Evolutionary conservation across 768 basidiomycete genomes (phyloP).

Genomic region (Royoungia palumana): DNA sequence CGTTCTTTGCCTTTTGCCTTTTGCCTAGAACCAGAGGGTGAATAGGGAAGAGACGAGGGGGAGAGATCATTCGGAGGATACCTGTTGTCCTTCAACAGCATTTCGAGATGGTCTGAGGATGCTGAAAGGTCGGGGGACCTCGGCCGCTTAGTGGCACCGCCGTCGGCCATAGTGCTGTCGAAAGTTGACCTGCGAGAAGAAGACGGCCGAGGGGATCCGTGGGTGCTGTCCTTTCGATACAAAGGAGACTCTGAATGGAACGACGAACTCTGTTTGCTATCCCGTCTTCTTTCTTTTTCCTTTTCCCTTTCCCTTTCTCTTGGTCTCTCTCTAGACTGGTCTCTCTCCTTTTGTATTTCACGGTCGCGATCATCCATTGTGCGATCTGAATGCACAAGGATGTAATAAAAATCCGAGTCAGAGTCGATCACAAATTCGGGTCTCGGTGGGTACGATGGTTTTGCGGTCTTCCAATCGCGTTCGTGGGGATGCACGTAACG

Average conservation of each 20-base stretch:
- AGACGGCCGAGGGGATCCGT: slow-evolving; percentile 10
- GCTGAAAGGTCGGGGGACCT: slow-evolving; percentile 26
- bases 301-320: neutral
- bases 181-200: slow-evolving; percentile 18
- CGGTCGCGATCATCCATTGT: slow-evolving; percentile 6
- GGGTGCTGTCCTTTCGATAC: slow-evolving; percentile 17
- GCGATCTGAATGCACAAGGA: slow-evolving; percentile 8
- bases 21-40: slow-evolving; percentile 13
- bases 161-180: slow-evolving; percentile 5
- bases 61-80: neutral
- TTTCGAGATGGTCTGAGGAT: slow-evolving; percentile 27
- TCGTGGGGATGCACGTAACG: slow-evolving; percentile 33
- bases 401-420: slow-evolving; percentile 23
- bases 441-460: slow-evolving; percentile 25
- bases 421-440: slow-evolving; percentile 17
- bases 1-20: slow-evolving; percentile 5
- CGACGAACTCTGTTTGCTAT: slow-evolving; percentile 11
- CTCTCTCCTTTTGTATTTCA: slow-evolving; percentile 8
- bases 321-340: neutral
- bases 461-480: slow-evolving; percentile 31
- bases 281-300: neutral
- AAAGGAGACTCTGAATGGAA: slow-evolving; percentile 7
- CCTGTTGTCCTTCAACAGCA: slow-evolving; percentile 16
- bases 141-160: slow-evolving; percentile 8
- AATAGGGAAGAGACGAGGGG: slow-evolving; percentile 1